phyloP scores from a whole-genome alignment of 1,284 basidiomycete genomes.

The Irpex sp. region DNA sequence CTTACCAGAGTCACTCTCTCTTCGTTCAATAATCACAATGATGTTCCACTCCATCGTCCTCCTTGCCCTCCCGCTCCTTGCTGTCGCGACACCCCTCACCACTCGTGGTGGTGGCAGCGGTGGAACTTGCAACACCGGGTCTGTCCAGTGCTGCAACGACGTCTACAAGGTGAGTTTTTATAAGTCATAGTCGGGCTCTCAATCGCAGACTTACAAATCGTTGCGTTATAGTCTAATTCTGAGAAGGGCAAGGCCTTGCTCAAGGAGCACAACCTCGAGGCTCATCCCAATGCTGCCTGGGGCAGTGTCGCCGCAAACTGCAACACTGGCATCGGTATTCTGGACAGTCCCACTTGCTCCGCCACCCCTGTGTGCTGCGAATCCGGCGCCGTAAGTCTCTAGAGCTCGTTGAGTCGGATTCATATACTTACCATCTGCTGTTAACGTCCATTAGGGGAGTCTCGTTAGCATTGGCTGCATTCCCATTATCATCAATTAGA shows the following conservation, averaged over 20 bases:
- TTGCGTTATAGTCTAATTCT: not conserved
- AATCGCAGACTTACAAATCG: not conserved
- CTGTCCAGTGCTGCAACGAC: not conserved
- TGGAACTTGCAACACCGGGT: not conserved
- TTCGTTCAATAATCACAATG: not conserved
- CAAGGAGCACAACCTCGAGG: not conserved
- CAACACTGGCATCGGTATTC: not conserved
- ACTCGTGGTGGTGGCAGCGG: not conserved
- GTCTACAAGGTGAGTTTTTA: not conserved
- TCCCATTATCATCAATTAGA: not conserved
- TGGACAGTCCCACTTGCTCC: not conserved
- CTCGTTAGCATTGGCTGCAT: not conserved
- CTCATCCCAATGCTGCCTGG: not conserved
- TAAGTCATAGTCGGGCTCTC: not conserved
- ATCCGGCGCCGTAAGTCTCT: not conserved
- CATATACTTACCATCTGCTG: not conserved
- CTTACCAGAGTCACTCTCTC: not conserved
- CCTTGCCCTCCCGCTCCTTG: constrained; percentile 6
- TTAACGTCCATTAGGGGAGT: not conserved
- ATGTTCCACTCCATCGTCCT: constrained; percentile 2
- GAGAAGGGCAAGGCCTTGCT: not conserved
- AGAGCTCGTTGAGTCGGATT: not conserved
- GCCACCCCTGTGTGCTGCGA: not conserved
- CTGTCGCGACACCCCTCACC: constrained; percentile 6
- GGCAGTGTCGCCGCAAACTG: not conserved